Evolutionary conservation across 805 yeast genomes (phyloP).

Genomic region (Saccharomycopsis capsularis): DNA sequence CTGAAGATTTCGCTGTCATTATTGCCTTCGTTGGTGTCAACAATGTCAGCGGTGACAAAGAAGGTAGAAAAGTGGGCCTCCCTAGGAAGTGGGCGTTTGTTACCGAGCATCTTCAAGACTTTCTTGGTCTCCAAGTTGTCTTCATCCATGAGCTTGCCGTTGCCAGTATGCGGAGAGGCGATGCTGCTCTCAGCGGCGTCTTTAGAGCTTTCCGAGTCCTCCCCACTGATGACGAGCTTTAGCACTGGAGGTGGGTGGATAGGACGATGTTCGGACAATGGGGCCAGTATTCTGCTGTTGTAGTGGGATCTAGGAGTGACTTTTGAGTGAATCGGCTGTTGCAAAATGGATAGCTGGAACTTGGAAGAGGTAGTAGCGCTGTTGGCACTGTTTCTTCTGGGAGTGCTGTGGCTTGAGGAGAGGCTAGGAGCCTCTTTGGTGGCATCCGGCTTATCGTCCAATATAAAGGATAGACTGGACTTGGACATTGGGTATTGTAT

Average conservation of each 20-base stretch:
- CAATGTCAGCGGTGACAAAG: conserved; percentile 18
- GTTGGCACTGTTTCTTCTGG: not conserved
- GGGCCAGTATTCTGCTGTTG: conserved; percentile 23
- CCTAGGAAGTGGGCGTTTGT: conserved; percentile 10
- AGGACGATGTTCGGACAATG: conserved; percentile 29
- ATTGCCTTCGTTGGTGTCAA: conserved; percentile 7
- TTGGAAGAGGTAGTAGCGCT: conserved; percentile 6
- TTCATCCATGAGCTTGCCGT: not conserved
- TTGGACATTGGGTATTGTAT: conserved; percentile 18
- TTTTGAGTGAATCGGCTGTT: conserved; percentile 29
- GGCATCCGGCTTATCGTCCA: conserved; percentile 6
- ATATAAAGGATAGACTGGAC: conserved; percentile 13
- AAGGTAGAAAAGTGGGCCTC: conserved; percentile 16
- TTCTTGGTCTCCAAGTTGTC: conserved; percentile 11
- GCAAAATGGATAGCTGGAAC: conserved; percentile 22
- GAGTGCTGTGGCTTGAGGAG: too few relatives aligned
- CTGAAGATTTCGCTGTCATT: not conserved
- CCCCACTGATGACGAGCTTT: conserved; percentile 23
- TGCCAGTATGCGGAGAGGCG: too few relatives aligned
- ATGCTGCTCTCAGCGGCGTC: not conserved
- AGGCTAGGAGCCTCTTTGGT: not conserved
- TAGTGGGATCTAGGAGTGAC: conserved; percentile 25
- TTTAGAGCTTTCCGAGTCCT: not conserved
- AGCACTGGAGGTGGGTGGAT: conserved; percentile 31
- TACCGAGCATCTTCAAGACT: conserved; percentile 15